Evolutionary conservation across 768 basidiomycete species (phyloP).

Genomic region (Termitomyces sp.): DNA sequence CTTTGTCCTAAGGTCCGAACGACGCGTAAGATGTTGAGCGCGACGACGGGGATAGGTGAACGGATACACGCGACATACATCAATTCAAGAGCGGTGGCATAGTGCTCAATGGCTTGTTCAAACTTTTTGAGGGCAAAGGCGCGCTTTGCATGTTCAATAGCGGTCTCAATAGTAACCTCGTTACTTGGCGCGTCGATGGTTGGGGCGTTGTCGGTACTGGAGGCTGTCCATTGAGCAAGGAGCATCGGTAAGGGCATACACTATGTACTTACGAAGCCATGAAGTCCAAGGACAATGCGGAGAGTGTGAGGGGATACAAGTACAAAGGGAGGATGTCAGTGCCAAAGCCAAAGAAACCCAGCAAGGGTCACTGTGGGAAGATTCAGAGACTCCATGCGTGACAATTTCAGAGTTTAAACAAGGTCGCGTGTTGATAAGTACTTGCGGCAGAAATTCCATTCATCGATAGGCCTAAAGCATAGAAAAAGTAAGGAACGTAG

Average conservation of each 20-base stretch:
- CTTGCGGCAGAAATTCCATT: background rate
- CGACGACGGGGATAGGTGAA: slow-evolving; percentile 2
- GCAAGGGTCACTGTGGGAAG: background rate
- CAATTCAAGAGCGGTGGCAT: slow-evolving; percentile 80
- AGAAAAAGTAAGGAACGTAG: slow-evolving; percentile 5
- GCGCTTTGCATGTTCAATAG: slow-evolving; percentile 79
- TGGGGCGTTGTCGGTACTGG: slow-evolving; percentile 7
- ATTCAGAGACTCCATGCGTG: background rate
- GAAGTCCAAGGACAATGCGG: background rate
- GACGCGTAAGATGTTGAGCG: slow-evolving; percentile 13
- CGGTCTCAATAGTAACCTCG: slow-evolving; percentile 45
- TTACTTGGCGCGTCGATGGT: slow-evolving; percentile 15
- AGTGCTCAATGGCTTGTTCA: slow-evolving; percentile 81
- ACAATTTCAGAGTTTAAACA: background rate
- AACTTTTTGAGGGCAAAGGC: slow-evolving; percentile 86
- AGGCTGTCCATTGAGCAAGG: background rate
- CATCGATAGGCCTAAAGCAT: background rate
- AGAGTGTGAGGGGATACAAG: background rate
- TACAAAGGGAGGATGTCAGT: background rate
- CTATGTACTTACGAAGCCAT: slow-evolving; percentile 15
- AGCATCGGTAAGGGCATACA: background rate
- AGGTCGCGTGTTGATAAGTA: background rate
- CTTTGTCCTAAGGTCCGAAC: slow-evolving; percentile 50
- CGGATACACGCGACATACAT: slow-evolving; percentile 53
- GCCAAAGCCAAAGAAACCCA: background rate